Conservation (phyloP, 208 protist species). For the Novymonas esmeraldas region DNA sequence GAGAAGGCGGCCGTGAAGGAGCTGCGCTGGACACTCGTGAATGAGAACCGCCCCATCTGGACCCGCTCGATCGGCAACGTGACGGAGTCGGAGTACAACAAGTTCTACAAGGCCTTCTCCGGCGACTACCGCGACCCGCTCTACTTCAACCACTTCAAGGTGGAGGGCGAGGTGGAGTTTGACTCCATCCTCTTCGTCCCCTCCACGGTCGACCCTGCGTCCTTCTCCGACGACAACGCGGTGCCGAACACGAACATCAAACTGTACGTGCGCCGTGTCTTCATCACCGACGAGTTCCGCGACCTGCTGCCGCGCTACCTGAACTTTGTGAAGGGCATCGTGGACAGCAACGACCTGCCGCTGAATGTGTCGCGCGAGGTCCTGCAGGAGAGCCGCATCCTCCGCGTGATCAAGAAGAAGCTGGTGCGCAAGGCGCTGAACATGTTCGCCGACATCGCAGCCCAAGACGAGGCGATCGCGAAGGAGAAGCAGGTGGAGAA, state of each 20-base stretch:
- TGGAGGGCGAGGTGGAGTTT: constrained; percentile 98
- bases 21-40: constrained; percentile 95
- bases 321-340: constrained; percentile 96
- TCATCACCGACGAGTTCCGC: constrained; percentile 98
- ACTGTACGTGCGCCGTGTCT: constrained; percentile 98
- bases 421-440: constrained; percentile 94
- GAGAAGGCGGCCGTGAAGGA: constrained; percentile 76
- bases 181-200: constrained; percentile 98
- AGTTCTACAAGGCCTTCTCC: constrained; percentile 98
- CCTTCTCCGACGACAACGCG: constrained; percentile 86
- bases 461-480: constrained; percentile 67
- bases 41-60: constrained; percentile 99
- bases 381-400: constrained; percentile 97
- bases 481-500: constrained; percentile 26
- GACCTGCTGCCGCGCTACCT: constrained; percentile 96
- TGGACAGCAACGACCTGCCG: constrained; percentile 99
- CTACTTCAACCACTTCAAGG: constrained; percentile 97
- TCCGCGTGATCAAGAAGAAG: constrained; percentile 98
- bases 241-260: constrained; percentile 83
- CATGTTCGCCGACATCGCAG: constrained; percentile 94
- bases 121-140: constrained; percentile 95
- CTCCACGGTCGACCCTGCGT: constrained; percentile 74
- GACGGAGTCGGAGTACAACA: constrained; percentile 98
- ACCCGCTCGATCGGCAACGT: constrained; percentile 94
- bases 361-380: constrained; percentile 99